These are phyloP conservation scores for Paradendryphiella salina DNA, from an alignment of 2,329 filamentous ascomycete genomes.

Conservation along the genomic window DNA sequence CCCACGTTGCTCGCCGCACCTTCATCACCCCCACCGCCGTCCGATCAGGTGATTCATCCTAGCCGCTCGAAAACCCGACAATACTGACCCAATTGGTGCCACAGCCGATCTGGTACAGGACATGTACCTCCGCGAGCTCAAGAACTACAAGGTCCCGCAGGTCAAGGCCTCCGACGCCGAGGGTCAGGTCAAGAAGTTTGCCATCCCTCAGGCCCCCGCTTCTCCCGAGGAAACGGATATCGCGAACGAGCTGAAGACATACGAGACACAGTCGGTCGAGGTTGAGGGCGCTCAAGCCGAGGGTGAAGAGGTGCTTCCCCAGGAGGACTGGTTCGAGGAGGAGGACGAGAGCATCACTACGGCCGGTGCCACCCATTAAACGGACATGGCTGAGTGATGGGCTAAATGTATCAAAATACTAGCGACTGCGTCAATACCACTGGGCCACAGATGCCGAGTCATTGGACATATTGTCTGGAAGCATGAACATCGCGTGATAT, in stretches of 20 bases:
- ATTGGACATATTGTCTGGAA: not conserved
- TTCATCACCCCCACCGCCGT: slow-evolving; percentile 65
- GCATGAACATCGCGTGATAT: slow-evolving; percentile 30
- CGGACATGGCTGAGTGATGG: slow-evolving; percentile 13
- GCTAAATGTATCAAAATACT: slow-evolving; percentile 42
- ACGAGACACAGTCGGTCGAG: slow-evolving; percentile 92
- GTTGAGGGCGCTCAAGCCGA: slow-evolving; percentile 76
- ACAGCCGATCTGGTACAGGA: slow-evolving; percentile 96
- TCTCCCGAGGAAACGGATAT: slow-evolving; percentile 95
- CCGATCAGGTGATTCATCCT: slow-evolving; percentile 61
- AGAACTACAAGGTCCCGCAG: slow-evolving; percentile 85
- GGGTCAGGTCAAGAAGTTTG: slow-evolving; percentile 89
- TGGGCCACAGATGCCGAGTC: slow-evolving; percentile 31
- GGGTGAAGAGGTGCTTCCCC: slow-evolving; percentile 62
- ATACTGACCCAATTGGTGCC: slow-evolving; percentile 42
- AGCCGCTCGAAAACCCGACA: slow-evolving; percentile 19
- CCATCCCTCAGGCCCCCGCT: slow-evolving; percentile 74
- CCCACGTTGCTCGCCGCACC: slow-evolving; percentile 61
- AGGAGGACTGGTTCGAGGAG: slow-evolving; percentile 82
- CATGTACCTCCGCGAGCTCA: slow-evolving; percentile 94
- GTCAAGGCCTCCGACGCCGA: slow-evolving; percentile 86
- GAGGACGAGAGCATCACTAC: slow-evolving; percentile 59
- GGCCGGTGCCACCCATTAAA: slow-evolving; percentile 43
- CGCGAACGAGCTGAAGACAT: slow-evolving; percentile 86
- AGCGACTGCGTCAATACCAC: slow-evolving; percentile 43